A percentile compares a stretch with the other conserved stretches of the same genome.
Conservation (phyloP, 352 stramenopile species). For the Globisporangium iwayamae region DNA sequence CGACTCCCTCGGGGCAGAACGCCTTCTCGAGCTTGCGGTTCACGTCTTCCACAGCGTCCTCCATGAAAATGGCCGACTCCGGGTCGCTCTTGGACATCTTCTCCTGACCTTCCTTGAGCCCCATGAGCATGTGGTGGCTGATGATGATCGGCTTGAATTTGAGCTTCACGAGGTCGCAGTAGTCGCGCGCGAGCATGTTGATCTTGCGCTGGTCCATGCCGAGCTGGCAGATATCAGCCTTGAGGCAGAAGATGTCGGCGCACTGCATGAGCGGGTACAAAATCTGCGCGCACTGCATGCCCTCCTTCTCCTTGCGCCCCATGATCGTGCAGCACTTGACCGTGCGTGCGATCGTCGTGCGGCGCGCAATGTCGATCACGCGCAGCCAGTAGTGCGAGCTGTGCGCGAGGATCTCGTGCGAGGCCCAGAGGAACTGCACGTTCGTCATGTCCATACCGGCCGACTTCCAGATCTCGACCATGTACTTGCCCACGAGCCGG, state of each 20-base stretch:
- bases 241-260: slow-evolving; percentile 99
- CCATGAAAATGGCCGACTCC: slow-evolving; percentile 99
- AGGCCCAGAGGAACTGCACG: slow-evolving; percentile 99
- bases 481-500: slow-evolving; percentile 93
- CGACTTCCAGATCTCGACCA: slow-evolving; percentile 99
- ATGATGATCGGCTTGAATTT: slow-evolving; percentile 96
- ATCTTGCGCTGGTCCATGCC: slow-evolving; percentile 99
- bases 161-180: slow-evolving; percentile 95
- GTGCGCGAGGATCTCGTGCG: slow-evolving; percentile 91
- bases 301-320: slow-evolving; percentile 90
- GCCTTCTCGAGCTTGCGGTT: slow-evolving; percentile 98
- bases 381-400: slow-evolving; percentile 91
- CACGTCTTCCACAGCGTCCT: slow-evolving; percentile 93
- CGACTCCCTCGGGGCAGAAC: slow-evolving; percentile 91
- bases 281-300: slow-evolving; percentile 93
- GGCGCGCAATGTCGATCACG: slow-evolving; percentile 93
- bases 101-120: slow-evolving; percentile 97
- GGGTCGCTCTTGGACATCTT: slow-evolving; percentile 99
- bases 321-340: slow-evolving; percentile 99
- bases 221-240: slow-evolving; percentile 99
- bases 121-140: slow-evolving; percentile 99
- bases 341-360: slow-evolving; percentile 91
- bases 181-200: slow-evolving; percentile 98
- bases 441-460: slow-evolving; percentile 99
- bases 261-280: slow-evolving; percentile 99